Base-by-base conservation (phyloP, 305 asterid genomes). In the Fraxinus nigra region DNA sequence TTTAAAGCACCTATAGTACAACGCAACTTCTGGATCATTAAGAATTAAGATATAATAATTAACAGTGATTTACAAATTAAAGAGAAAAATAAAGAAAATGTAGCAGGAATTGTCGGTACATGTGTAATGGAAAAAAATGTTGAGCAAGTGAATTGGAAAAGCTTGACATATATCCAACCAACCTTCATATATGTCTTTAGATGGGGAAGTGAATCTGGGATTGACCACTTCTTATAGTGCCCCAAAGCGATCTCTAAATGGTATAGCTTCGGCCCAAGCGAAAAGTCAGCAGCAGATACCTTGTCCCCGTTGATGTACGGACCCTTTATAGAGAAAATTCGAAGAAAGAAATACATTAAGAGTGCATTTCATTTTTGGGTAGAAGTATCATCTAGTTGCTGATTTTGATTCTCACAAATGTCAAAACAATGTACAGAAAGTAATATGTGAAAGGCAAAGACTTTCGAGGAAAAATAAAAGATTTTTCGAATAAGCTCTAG, bases 221-320 rank as follows among this genome's bases (percentile, higher is more conserved):
- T 77, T 5, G 97, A 92, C 99, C 98, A 95, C 77, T 90, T 90
- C 88, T 94, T 95, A 79, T 83, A 95, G 87, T 95, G 87, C 70
- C 94, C 97, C 88, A 95, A 82, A 79, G 97, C 89, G 85, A 93
- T 89, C 85, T 95, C 97, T 38, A 95, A 89, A 87, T 95, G 99
- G 84, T 91, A 95, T 5, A 95, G 97, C 90, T 95, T 95, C 22
- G 99, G 99, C 74, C 95, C 99, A 77, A 95, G 97, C 37, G 98
- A 94, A 89, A 95, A 90, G 86, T 95, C 99, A 4, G 97, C 96
- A 5, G 96, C 94, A 77, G 99, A 94, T 79, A 95, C 84, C 78
- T 51, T 88, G 59, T 89, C 82, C 79, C 98, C 98, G 10, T 91
- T 93, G 87, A 95, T 90, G 85, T 90, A 88, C 5, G 97, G 97